Evolutionary conservation across 176 grass and related monocot species (phyloP).

Genomic region (Thinopyrum elongatum): DNA sequence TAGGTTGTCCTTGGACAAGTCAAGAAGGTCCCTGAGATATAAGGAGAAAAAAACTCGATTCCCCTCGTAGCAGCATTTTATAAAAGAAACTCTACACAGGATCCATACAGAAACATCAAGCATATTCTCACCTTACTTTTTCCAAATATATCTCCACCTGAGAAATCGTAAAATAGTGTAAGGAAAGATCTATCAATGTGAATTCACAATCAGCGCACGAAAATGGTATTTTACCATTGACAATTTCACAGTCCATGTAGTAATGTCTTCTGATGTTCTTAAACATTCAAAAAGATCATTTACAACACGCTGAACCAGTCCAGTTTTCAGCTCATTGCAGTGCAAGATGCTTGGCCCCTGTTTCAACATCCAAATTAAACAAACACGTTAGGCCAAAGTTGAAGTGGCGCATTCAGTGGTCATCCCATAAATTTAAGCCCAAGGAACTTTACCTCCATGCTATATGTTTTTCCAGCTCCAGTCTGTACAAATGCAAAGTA

Average conservation of each 20-base stretch:
- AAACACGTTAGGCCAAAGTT: slow-evolving; percentile 7
- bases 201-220: slow-evolving; percentile 2
- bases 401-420: not conserved
- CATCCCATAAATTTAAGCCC: slow-evolving; percentile 17
- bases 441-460: slow-evolving; percentile 67
- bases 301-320: slow-evolving; percentile 60
- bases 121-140: slow-evolving; percentile 69
- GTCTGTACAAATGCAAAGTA: slow-evolving; percentile 50
- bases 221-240: slow-evolving; percentile 60
- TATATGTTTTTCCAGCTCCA: slow-evolving; percentile 85
- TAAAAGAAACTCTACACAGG: slow-evolving; percentile 3
- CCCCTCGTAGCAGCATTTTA: not conserved
- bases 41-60: slow-evolving; percentile 11
- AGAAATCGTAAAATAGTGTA: slow-evolving; percentile 27
- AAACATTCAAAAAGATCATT: slow-evolving; percentile 68
- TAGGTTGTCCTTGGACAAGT: slow-evolving; percentile 91
- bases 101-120: slow-evolving; percentile 14
- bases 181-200: not conserved
- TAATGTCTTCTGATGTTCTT: slow-evolving; percentile 40
- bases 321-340: slow-evolving; percentile 63
- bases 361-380: slow-evolving; percentile 22
- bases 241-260: slow-evolving; percentile 55
- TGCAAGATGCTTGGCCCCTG: slow-evolving; percentile 83
- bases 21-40: slow-evolving; percentile 81
- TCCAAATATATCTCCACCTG: slow-evolving; percentile 95